Base-by-base conservation (phyloP, 768 basidiomycete genomes). In the Hysterangium stoloniferum region DNA sequence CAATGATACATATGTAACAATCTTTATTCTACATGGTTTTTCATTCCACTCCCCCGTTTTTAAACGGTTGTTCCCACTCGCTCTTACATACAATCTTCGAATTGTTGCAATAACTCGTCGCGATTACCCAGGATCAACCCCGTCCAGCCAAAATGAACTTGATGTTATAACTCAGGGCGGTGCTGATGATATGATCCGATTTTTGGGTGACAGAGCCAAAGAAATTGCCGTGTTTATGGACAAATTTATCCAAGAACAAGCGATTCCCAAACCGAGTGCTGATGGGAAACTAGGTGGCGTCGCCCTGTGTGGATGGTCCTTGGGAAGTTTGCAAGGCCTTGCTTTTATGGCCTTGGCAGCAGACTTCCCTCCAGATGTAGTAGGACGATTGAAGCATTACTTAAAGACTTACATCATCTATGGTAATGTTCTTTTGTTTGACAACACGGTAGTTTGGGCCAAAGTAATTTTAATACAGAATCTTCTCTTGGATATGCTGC, bases 331-430 rank as follows among this genome's bases (percentile, higher is more conserved):
- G 45, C 45, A 52, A 13, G 29, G 24, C 24, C 11, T 48, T 13
- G 24, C 52, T 33, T 12, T 52, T 33, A 27, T 52, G 17, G 52
- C 52, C 19, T 34, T 45, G 29, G 52, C 48, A 3, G 49, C 12
- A 32, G 29, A 25, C 15, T 19, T 38, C 27, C 22, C 31, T 9
- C n/a, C n/a, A n/a, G 40, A 41, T 12, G 20, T 41, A 6, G 40
- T 19, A 2, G 19, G 28, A 19, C 9, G 28, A 25, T 25, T 41
- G 22, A 5, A 20, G 40, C 40, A 6, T 12, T 41, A 41, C 17
- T 41, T 41, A 11, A 3, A 25, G 19, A 41, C 13, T 41, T 41
- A 41, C 19, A 41, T 41, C 28, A 8, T 13, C 11, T 41, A 41
- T 17, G 40, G 40, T 41, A 17, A 11, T 17, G 19, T 12, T 41